A percentile compares a stretch with the other conserved stretches of the same genome.
Evolutionary conservation across 208 protist species (phyloP).

Genomic region (Herpetomonas tarakana): DNA sequence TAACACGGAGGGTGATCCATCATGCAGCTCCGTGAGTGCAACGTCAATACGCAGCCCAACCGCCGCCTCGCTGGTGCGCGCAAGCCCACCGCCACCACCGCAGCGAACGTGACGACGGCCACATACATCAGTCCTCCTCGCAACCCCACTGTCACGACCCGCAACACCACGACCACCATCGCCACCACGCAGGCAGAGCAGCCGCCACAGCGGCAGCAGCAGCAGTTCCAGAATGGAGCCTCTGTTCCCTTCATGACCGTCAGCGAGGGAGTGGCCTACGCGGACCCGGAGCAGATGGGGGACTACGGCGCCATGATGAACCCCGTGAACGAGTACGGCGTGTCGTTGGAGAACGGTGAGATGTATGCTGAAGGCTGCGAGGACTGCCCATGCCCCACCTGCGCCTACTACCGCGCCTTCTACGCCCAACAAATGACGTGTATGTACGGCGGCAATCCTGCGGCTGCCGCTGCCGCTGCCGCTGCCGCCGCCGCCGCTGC

Average conservation of each 20-base stretch:
- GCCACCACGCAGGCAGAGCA: slow-evolving; percentile 3
- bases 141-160: too few species aligned
- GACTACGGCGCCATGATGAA: slow-evolving; percentile 2
- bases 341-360: too few species aligned
- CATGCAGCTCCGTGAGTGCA: slow-evolving; percentile 47
- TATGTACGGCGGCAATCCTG: not conserved
- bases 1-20: not conserved
- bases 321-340: too few species aligned
- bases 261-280: too few species aligned
- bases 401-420: slow-evolving; percentile 38
- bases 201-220: slow-evolving; percentile 14
- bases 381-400: slow-evolving; percentile 47
- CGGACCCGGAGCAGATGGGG: not conserved
- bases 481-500: not conserved
- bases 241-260: too few species aligned
- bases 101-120: too few species aligned
- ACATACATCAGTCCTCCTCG: slow-evolving; percentile 67
- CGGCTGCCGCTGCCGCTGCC: slow-evolving; percentile 3
- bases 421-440: slow-evolving; percentile 16
- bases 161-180: too few species aligned
- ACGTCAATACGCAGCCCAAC: slow-evolving; percentile 30
- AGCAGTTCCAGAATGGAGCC: not conserved
- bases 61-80: not conserved
- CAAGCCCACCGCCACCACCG: too few species aligned
- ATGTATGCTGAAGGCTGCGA: slow-evolving; percentile 21